Percentiles rank a stretch among this genome's conserved stretches.
These are phyloP conservation scores for Botrytis paeoniae DNA, from an alignment of 2,329 filamentous ascomycete species.

Conservation along the genomic window DNA sequence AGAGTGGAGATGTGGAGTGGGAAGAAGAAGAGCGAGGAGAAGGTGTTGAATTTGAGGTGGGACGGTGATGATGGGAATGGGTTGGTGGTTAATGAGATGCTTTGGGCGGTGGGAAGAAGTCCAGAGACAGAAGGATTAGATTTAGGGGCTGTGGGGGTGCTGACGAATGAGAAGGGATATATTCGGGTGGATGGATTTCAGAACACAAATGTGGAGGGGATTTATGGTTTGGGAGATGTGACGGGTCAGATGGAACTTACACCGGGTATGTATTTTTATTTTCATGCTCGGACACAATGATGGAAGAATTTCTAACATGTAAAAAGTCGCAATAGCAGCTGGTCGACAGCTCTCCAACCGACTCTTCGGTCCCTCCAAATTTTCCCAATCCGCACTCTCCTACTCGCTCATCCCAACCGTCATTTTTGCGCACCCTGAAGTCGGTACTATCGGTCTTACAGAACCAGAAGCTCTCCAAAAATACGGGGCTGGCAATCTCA, in stretches of 20 bases:
- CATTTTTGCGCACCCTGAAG: conserved; percentile 51
- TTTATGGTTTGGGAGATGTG: conserved; percentile 51
- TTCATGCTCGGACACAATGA: not conserved
- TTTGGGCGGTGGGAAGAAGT: conserved; percentile 49
- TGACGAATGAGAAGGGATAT: conserved; percentile 41
- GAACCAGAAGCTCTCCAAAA: conserved; percentile 47
- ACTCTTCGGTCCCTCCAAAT: conserved; percentile 46
- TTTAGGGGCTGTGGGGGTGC: conserved; percentile 43
- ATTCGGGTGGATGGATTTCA: conserved; percentile 49
- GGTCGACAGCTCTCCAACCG: conserved; percentile 49
- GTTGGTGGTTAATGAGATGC: conserved; percentile 47
- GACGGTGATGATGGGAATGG: conserved; percentile 44
- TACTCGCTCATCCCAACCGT: conserved; percentile 52
- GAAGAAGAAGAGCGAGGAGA: conserved; percentile 40
- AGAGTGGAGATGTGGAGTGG: conserved; percentile 40
- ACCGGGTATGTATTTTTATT: conserved; percentile 41
- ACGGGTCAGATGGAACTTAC: conserved; percentile 50
- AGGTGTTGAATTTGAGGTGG: conserved; percentile 43
- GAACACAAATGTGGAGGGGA: conserved; percentile 46
- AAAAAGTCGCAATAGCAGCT: conserved; percentile 49
- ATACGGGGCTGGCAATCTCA: conserved; percentile 49
- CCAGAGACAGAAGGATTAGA: conserved; percentile 45
- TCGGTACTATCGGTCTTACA: conserved; percentile 49
- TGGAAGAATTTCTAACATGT: not conserved
- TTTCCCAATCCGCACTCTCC: conserved; percentile 44